Evolutionary conservation across 805 yeast species (phyloP).

Genomic region (Ogataea neopini): DNA sequence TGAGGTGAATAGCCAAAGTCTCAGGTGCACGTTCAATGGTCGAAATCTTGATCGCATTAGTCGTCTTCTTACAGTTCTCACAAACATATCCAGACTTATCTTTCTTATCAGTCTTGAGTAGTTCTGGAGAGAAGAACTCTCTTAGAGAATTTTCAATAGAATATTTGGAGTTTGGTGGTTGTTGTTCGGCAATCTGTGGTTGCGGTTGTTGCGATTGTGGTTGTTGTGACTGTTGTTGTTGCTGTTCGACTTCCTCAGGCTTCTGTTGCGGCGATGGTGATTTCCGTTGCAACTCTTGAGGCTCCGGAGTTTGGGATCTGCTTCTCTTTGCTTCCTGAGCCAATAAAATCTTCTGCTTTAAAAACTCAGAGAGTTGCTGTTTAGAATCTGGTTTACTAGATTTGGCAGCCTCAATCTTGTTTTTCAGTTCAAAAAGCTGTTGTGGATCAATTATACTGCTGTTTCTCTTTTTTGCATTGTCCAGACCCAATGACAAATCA

Average conservation of each 20-base stretch:
- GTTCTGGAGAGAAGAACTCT: slow-evolving; percentile 83
- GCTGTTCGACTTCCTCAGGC: slow-evolving; percentile 1
- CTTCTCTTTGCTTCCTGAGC: slow-evolving; percentile 29
- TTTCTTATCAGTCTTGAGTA: slow-evolving; percentile 63
- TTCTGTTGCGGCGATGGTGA: slow-evolving; percentile 8
- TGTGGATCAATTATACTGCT: slow-evolving; percentile 32
- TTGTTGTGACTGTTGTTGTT: slow-evolving; percentile 3
- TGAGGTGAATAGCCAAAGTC: slow-evolving; percentile 80
- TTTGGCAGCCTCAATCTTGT: slow-evolving; percentile 31
- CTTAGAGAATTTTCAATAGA: slow-evolving; percentile 72
- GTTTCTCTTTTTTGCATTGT: slow-evolving; percentile 47
- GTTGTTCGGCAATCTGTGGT: slow-evolving; percentile 7
- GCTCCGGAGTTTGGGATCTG: slow-evolving; percentile 30
- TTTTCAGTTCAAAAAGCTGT: slow-evolving; percentile 29
- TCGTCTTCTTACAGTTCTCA: slow-evolving; percentile 76
- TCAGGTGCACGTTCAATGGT: slow-evolving; percentile 85
- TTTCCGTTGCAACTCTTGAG: slow-evolving; percentile 9
- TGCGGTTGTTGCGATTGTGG: slow-evolving; percentile 8
- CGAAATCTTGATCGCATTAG: slow-evolving; percentile 75
- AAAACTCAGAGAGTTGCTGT: slow-evolving; percentile 29
- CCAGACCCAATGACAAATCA: slow-evolving; percentile 83
- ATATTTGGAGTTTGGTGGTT: slow-evolving; percentile 38
- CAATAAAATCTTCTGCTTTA: slow-evolving; percentile 31
- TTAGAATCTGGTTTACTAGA: slow-evolving; percentile 26
- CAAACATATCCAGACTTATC: slow-evolving; percentile 83